phyloP scores from a whole-genome alignment of 306 rosid genomes.

The Rosa multiflora region DNA sequence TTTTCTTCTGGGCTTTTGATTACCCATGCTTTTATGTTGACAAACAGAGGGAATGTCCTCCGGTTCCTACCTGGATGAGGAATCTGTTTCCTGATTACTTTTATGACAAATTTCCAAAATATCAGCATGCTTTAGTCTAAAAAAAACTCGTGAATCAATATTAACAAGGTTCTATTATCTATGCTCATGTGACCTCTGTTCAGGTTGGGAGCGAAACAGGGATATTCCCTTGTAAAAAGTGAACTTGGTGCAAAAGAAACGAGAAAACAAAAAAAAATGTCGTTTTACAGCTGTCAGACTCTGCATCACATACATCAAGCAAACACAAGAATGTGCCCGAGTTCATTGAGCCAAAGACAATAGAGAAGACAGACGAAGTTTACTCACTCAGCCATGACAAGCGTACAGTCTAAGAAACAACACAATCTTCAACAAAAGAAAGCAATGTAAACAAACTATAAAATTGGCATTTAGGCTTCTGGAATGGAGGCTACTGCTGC shows the following conservation, averaged over 20 bases:
- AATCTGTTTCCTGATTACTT: too few relatives aligned
- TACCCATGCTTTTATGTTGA: too few relatives aligned
- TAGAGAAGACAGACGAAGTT: conserved; percentile 9
- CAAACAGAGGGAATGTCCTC: too few relatives aligned
- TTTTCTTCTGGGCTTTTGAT: too few relatives aligned
- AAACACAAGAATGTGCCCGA: conserved; percentile 31
- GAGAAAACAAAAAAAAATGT: background rate
- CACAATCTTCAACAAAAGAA: conserved; percentile 27
- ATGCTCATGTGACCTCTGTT: background rate
- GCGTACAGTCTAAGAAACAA: conserved; percentile 3
- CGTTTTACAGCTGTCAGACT: conserved; percentile 27
- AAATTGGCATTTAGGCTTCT: conserved; percentile 43
- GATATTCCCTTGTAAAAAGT: too few relatives aligned
- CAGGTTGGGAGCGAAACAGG: background rate
- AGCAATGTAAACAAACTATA: conserved; percentile 20
- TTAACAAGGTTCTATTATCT: background rate
- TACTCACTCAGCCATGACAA: conserved; percentile 27
- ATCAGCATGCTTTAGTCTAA: background rate
- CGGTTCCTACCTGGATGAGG: too few relatives aligned
- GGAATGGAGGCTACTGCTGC: conserved; percentile 48
- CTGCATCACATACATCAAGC: conserved; percentile 23
- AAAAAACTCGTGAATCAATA: too few relatives aligned
- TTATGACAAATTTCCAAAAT: background rate
- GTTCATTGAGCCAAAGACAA: conserved; percentile 20
- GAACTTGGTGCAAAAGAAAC: conserved; percentile 16